These are phyloP conservation scores for Coriolopsis trogii DNA, from an alignment of 1,284 basidiomycete species.

Conservation along the genomic window DNA sequence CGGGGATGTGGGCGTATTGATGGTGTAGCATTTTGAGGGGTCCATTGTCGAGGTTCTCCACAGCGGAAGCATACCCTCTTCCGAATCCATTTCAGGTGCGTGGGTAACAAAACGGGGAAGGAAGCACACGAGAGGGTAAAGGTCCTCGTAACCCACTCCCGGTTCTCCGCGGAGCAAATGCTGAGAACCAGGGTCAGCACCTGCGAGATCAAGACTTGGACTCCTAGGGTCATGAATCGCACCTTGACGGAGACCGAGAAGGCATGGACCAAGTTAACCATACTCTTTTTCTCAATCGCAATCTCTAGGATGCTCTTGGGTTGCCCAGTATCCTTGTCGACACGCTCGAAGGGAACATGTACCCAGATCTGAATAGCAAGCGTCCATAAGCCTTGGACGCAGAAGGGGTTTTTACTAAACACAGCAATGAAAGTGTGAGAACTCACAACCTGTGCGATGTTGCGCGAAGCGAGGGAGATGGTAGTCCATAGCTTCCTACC, in stretches of 20 bases:
- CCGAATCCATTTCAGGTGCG: slow-evolving; percentile 30
- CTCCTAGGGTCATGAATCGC: not conserved
- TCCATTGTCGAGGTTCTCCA: slow-evolving; percentile 53
- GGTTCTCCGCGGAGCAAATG: slow-evolving; percentile 48
- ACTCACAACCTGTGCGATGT: slow-evolving; percentile 54
- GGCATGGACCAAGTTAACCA: slow-evolving; percentile 71
- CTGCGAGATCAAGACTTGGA: not conserved
- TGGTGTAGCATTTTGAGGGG: slow-evolving; percentile 24
- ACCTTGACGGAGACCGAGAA: slow-evolving; percentile 67
- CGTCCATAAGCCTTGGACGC: too few species aligned
- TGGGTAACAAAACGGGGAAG: slow-evolving; percentile 56
- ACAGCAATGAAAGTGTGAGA: not conserved
- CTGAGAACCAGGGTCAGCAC: slow-evolving; percentile 17
- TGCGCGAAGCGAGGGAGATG: slow-evolving; percentile 54
- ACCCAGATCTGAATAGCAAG: slow-evolving; percentile 62
- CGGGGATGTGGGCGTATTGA: slow-evolving; percentile 21
- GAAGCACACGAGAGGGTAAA: slow-evolving; percentile 47
- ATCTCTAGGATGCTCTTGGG: slow-evolving; percentile 47
- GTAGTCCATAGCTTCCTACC: slow-evolving; percentile 67
- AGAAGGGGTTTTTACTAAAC: too few species aligned
- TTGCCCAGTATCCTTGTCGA: slow-evolving; percentile 37
- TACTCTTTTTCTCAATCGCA: slow-evolving; percentile 72
- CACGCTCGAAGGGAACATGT: slow-evolving; percentile 54
- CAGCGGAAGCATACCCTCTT: slow-evolving; percentile 56
- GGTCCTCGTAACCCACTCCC: slow-evolving; percentile 47